Evolutionary conservation across 1,284 basidiomycete species (phyloP), one percentile per base, ranked within the genome.

Genomic region (Puccinia brachypodii): DNA sequence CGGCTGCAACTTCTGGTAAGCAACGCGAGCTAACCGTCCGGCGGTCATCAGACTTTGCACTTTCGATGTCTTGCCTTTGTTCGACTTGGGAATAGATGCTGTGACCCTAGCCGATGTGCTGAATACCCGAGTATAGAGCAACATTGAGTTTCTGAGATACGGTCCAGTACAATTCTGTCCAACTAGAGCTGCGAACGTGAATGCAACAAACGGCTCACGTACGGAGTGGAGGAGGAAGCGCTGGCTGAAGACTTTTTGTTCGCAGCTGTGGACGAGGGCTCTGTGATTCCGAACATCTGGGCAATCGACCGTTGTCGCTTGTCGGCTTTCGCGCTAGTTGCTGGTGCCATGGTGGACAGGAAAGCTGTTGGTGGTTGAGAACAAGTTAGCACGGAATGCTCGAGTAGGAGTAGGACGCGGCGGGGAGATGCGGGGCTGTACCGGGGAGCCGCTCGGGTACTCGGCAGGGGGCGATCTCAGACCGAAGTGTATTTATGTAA

Each of bases 301-400:
- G 78, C 69, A 38, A 81, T 81, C 28, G 78, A 81, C 19, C 78
- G 68, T 44, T 81, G 78, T 38, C 78, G 78, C 28, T 81, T 81
- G 22, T 81, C 77, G 40, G 68, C 47, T 38, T 72, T 79, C 13
- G 76, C 40, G 31, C 6, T 11, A 9, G 50, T 11, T n/a, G 50
- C n/a, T 6, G 73, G 56, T n/a, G 53, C 50, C 73, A 75, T 75
- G 56, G 28, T 62, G 73, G 25, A 60, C 8, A 53, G 31, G 4
- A 50, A 50, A 50, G 47, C 47, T 16, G 47, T 19, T 19, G 47
- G 3, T 50, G 4, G 47, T 22, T 22, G 47, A 19, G 47, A 50
- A n/a, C n/a, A n/a, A n/a, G n/a, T n/a, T n/a, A n/a, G n/a, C n/a
- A n/a, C n/a, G n/a, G n/a, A n/a, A n/a, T n/a, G n/a, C n/a, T n/a